These are phyloP conservation scores for Clonostachys sp. DNA, from an alignment of 2,329 filamentous ascomycete species.

Conservation along the genomic window DNA sequence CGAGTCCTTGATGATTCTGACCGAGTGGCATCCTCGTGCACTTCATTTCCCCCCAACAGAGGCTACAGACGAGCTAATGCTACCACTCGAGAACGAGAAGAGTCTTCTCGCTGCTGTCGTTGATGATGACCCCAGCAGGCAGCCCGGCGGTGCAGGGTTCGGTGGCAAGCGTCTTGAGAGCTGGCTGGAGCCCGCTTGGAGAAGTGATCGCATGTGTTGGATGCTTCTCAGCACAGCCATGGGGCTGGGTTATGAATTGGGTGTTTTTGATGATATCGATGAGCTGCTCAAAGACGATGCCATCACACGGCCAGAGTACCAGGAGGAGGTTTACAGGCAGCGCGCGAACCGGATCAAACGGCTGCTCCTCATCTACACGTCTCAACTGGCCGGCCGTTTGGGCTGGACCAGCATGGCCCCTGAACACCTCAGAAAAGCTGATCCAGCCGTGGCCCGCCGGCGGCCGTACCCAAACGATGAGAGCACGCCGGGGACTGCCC, in stretches of 20 bases:
- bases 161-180: conserved; percentile 85
- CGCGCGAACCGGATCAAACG: conserved; percentile 79
- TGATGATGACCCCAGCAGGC: conserved; percentile 19
- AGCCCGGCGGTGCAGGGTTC: conserved; percentile 46
- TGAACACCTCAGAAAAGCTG: conserved; percentile 53
- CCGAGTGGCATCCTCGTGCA: conserved; percentile 94
- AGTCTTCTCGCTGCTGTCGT: neutral
- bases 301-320: conserved; percentile 60
- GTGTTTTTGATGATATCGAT: conserved; percentile 88
- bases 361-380: conserved; percentile 84
- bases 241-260: conserved; percentile 86
- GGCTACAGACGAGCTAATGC: conserved; percentile 63
- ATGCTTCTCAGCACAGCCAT: conserved; percentile 92
- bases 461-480: conserved; percentile 48
- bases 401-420: conserved; percentile 94
- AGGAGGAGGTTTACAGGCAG: conserved; percentile 73
- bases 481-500: conserved; percentile 56
- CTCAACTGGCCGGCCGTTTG: conserved; percentile 87
- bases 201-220: conserved; percentile 95
- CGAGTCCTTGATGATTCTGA: conserved; percentile 88
- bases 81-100: conserved; percentile 42
- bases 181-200: conserved; percentile 95
- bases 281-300: conserved; percentile 57
- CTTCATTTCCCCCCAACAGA: conserved; percentile 89
- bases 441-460: conserved; percentile 48